Conservation (phyloP, 495 filamentous ascomycete species). For the Xylaria bambusicola region DNA sequence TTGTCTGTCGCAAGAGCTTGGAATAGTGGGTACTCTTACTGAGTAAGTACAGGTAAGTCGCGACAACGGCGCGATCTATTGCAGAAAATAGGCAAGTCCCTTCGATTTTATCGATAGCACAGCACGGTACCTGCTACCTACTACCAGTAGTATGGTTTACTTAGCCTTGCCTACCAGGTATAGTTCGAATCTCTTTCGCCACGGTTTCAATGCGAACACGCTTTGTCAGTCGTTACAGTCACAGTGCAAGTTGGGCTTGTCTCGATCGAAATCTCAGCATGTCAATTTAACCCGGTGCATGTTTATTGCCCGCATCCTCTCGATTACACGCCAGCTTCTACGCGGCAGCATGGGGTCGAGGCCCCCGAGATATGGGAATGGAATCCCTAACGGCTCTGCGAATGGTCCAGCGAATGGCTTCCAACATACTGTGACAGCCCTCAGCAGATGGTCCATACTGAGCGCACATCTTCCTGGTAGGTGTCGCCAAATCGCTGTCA, state of each 20-base stretch:
- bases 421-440: conserved; percentile 69
- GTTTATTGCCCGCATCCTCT: conserved; percentile 12
- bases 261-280: not conserved
- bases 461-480: conserved; percentile 66
- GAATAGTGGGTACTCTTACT: too few species aligned
- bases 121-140: too few species aligned
- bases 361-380: conserved; percentile 1
- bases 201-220: too few species aligned
- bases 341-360: conserved; percentile 18
- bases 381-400: conserved; percentile 24
- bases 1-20: too few species aligned
- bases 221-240: too few species aligned
- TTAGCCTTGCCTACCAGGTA: too few species aligned
- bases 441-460: conserved; percentile 79
- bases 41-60: too few species aligned
- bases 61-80: too few species aligned
- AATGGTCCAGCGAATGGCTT: conserved; percentile 22
- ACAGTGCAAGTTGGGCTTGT: not conserved
- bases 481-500: conserved; percentile 17
- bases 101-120: too few species aligned
- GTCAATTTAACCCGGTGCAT: conserved; percentile 3
- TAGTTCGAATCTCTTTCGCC: too few species aligned
- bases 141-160: too few species aligned
- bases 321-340: conserved; percentile 5
- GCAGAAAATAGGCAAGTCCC: too few species aligned